These are phyloP conservation scores for Tetradesmus lagerheimii DNA, from an alignment of 139 green algal genomes.

Conservation along the genomic window DNA sequence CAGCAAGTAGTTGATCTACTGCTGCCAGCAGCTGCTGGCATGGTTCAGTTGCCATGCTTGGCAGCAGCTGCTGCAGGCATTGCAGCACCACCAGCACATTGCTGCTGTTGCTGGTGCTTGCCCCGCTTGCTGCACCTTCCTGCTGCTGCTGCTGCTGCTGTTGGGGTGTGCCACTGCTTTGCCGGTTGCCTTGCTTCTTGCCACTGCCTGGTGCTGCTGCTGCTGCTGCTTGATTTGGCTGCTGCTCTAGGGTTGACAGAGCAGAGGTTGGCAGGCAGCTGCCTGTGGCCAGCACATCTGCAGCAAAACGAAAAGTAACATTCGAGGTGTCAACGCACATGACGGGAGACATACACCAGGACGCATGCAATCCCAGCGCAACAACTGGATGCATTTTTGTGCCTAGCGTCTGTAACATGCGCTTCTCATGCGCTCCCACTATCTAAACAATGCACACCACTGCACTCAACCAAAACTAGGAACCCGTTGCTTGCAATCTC, in stretches of 20 bases:
- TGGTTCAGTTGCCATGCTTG: neutral
- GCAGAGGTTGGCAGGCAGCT: constrained; percentile 7
- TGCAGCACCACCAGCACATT: neutral
- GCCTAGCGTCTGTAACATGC: too few species aligned
- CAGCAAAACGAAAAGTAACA: constrained; percentile 12
- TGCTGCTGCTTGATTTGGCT: neutral
- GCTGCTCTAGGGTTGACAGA: neutral
- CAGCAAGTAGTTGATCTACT: constrained; percentile 17
- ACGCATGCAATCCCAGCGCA: too few species aligned
- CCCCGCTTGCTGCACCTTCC: too few species aligned
- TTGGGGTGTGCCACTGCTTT: neutral
- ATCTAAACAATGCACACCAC: too few species aligned
- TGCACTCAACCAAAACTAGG: too few species aligned
- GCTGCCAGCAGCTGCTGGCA: constrained; percentile 29
- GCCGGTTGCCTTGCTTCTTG: neutral
- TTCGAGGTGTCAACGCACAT: neutral
- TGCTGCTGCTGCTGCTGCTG: neutral
- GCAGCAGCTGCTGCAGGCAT: constrained; percentile 39
- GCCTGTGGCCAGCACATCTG: constrained; percentile 13
- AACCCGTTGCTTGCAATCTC: neutral
- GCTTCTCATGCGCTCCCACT: too few species aligned
- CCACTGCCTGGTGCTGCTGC: neutral
- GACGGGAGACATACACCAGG: too few species aligned
- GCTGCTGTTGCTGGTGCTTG: constrained; percentile 8
- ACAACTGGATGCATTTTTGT: too few species aligned